Evolutionary conservation across 306 rosid species (phyloP).

Genomic region (Mimosa pudica): DNA sequence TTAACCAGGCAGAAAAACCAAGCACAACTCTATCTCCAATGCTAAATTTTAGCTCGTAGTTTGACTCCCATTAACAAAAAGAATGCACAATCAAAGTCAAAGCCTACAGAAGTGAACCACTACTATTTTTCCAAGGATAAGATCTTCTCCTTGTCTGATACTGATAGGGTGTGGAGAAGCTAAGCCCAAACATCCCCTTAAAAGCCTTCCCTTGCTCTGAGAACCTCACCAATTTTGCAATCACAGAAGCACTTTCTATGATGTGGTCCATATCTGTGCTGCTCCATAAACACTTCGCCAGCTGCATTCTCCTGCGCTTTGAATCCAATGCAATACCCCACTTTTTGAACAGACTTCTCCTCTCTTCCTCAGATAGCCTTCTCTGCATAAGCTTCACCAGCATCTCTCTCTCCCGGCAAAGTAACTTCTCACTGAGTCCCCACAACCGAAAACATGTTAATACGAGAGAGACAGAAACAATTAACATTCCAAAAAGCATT

Average conservation of each 20-base stretch:
- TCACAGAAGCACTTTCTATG: constrained; percentile 72
- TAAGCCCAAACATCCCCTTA: constrained; percentile 95
- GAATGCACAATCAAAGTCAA: constrained; percentile 24
- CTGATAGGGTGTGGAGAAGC: constrained; percentile 72
- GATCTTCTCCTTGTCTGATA: constrained; percentile 56
- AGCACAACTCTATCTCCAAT: background rate
- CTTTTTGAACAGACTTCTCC: constrained; percentile 59
- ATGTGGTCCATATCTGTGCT: constrained; percentile 61
- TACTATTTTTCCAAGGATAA: constrained; percentile 67
- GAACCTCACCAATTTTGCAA: constrained; percentile 81
- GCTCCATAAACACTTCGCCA: constrained; percentile 70
- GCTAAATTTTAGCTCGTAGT: constrained; percentile 1
- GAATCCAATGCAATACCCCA: constrained; percentile 81
- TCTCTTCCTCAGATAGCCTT: constrained; percentile 71
- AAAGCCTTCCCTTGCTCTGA: constrained; percentile 76
- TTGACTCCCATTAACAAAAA: constrained; percentile 11
- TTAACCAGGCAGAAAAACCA: constrained; percentile 13
- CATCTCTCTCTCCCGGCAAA: constrained; percentile 73
- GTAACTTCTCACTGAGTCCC: constrained; percentile 61
- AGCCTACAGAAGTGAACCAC: constrained; percentile 47
- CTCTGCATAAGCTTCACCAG: constrained; percentile 80
- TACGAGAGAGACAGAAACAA: constrained; percentile 5
- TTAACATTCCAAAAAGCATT: background rate
- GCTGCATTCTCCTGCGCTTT: constrained; percentile 89
- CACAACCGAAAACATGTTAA: background rate